Evolutionary conservation across 2,329 filamentous ascomycete genomes (phyloP).

Genomic region (Trichoderma atroviride): DNA sequence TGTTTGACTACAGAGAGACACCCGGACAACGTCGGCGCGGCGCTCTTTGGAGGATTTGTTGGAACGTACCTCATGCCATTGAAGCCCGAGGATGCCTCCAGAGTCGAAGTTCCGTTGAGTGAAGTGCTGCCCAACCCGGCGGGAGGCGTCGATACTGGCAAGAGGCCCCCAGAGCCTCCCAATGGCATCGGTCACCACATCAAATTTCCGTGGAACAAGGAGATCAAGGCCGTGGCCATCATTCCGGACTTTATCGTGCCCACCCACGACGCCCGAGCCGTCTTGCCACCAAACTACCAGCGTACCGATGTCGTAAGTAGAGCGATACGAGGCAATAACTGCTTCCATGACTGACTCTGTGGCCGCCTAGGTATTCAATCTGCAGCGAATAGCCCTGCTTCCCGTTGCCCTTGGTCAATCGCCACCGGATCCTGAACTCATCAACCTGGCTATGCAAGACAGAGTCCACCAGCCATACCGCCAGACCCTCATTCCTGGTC

Average conservation of each 20-base stretch:
- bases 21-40: conserved; percentile 92
- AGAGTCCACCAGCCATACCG: conserved; percentile 97
- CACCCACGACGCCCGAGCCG: conserved; percentile 87
- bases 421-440: conserved; percentile 88
- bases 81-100: conserved; percentile 82
- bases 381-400: conserved; percentile 89
- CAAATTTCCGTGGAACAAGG: conserved; percentile 88
- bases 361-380: conserved; percentile 76
- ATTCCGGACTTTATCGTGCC: conserved; percentile 95
- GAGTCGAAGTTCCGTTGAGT: conserved; percentile 90
- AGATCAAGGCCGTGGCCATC: conserved; percentile 96
- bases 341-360: conserved; percentile 17
- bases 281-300: conserved; percentile 78
- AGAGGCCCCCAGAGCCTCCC: conserved; percentile 85
- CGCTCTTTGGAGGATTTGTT: conserved; percentile 93
- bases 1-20: conserved; percentile 65
- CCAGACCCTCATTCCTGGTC: conserved; percentile 84
- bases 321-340: neutral
- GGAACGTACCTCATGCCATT: conserved; percentile 95
- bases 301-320: conserved; percentile 76
- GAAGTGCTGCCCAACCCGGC: conserved; percentile 91
- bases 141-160: conserved; percentile 87
- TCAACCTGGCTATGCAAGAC: conserved; percentile 98
- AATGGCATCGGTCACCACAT: conserved; percentile 93
- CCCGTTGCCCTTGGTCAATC: conserved; percentile 87